Evolutionary conservation across 176 grass and related monocot species (phyloP).

Genomic region (Aegilops bicornis): DNA sequence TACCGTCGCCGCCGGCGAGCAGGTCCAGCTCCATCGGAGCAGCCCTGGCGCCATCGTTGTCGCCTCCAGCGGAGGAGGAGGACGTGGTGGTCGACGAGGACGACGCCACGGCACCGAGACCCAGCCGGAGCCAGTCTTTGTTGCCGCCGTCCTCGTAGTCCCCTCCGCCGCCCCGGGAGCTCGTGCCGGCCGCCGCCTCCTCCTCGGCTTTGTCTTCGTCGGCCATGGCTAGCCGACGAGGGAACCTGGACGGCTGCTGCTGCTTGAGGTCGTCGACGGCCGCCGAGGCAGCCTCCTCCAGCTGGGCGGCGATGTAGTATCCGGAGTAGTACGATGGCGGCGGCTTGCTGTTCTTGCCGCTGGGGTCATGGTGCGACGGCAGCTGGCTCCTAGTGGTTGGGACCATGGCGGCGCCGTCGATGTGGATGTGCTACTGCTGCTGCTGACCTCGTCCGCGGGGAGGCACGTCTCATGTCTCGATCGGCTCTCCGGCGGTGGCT

Average conservation of each 20-base stretch:
- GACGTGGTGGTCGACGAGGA: slow-evolving; percentile 31
- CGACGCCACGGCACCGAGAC: slow-evolving; percentile 35
- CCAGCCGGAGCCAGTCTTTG: slow-evolving; percentile 74
- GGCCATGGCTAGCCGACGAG: slow-evolving; percentile 39
- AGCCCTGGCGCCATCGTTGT: slow-evolving; percentile 7
- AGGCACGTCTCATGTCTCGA: slow-evolving; percentile 38
- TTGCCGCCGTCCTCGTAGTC: slow-evolving; percentile 23
- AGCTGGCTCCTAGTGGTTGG: slow-evolving; percentile 54
- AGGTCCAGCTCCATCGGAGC: slow-evolving; percentile 35
- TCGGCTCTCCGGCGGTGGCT: background rate
- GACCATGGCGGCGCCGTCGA: slow-evolving; percentile 45
- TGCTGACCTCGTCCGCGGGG: slow-evolving; percentile 16
- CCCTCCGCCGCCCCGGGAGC: background rate
- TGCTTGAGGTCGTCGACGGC: slow-evolving; percentile 3
- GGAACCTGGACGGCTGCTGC: slow-evolving; percentile 12
- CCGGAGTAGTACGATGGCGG: slow-evolving; percentile 11
- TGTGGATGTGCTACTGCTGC: background rate
- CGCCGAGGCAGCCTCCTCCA: slow-evolving; percentile 31
- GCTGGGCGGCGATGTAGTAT: slow-evolving; percentile 39
- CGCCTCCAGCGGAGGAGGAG: slow-evolving; percentile 24
- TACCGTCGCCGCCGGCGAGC: slow-evolving; percentile 29
- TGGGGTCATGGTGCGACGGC: slow-evolving; percentile 34
- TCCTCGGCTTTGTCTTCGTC: slow-evolving; percentile 7
- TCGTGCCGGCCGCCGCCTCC: slow-evolving; percentile 27
- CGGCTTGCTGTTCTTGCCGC: slow-evolving; percentile 8